phyloP scores from a whole-genome alignment of 1,284 basidiomycete genomes.

The Heterobasidion irregulare region DNA sequence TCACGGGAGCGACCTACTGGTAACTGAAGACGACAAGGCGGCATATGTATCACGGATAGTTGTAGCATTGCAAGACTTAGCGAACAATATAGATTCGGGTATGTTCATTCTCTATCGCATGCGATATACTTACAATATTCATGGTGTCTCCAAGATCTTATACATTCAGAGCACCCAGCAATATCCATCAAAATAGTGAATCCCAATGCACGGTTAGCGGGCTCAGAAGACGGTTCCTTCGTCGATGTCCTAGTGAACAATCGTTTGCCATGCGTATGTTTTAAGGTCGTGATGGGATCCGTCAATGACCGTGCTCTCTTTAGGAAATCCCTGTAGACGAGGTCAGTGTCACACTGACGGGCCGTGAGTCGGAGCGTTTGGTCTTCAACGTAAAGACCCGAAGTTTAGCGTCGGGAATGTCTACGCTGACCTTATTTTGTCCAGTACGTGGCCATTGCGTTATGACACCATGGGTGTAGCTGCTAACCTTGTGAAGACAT shows the following conservation, averaged over 20 bases:
- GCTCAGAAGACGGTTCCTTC: conserved; percentile 55
- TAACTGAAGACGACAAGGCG: conserved; percentile 39
- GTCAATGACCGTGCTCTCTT: conserved; percentile 2
- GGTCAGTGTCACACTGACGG: conserved; percentile 40
- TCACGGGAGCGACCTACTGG: conserved; percentile 40
- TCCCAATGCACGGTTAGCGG: conserved; percentile 37
- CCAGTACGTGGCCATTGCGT: conserved; percentile 41
- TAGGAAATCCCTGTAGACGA: conserved; percentile 44
- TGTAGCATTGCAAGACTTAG: conserved; percentile 36
- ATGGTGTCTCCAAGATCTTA: conserved; percentile 38
- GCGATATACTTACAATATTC: not conserved
- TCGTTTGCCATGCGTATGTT: conserved; percentile 59
- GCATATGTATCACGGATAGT: conserved; percentile 50
- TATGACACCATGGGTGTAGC: not conserved
- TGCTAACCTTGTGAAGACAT: conserved; percentile 29
- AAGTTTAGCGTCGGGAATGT: conserved; percentile 43
- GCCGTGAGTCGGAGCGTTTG: conserved; percentile 49
- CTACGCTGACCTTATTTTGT: conserved; percentile 51
- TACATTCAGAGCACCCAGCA: conserved; percentile 60
- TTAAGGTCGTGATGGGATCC: not conserved
- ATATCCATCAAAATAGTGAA: conserved; percentile 40
- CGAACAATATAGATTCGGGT: conserved; percentile 52
- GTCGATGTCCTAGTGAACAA: conserved; percentile 54
- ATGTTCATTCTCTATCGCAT: conserved; percentile 5
- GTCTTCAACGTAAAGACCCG: conserved; percentile 33